phyloP scores from a whole-genome alignment of 371 early-diverging fungal genomes.

The Thermomucor indicae-seudaticae region DNA sequence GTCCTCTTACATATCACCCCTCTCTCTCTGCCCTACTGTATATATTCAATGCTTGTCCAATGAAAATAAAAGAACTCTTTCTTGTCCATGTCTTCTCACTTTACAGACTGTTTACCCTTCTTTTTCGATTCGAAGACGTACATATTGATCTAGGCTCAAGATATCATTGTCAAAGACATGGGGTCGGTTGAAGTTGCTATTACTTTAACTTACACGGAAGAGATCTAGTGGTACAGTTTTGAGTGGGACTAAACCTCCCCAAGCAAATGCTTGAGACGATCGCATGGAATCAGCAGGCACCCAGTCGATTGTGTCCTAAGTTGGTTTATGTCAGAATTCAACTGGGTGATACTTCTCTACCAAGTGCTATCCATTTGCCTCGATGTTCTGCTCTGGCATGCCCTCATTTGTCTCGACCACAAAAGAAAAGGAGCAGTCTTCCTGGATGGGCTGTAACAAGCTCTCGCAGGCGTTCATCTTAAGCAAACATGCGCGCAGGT shows the following conservation, averaged over 20 bases:
- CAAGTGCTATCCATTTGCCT: conserved; percentile 4
- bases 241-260: conserved; percentile 31
- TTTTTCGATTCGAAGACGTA: conserved; percentile 15
- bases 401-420: conserved; percentile 31
- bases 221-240: conserved; percentile 45
- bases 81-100: not conserved
- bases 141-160: conserved; percentile 10
- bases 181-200: not conserved
- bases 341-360: not conserved
- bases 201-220: conserved; percentile 22
- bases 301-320: conserved; percentile 28
- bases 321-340: not conserved
- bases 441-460: conserved; percentile 1
- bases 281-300: conserved; percentile 32
- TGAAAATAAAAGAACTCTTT: not conserved
- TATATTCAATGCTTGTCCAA: not conserved
- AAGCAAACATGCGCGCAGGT: conserved; percentile 42
- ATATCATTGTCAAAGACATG: conserved; percentile 8
- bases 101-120: conserved; percentile 15
- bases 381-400: conserved; percentile 6
- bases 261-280: conserved; percentile 6
- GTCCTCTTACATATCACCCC: not conserved
- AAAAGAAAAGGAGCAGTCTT: conserved; percentile 32
- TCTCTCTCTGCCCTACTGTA: not conserved
- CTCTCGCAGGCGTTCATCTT: conserved; percentile 25